These are phyloP conservation scores for Saccharomycopsis oosterbeekiorum DNA, from an alignment of 805 yeast genomes.

Conservation along the genomic window DNA sequence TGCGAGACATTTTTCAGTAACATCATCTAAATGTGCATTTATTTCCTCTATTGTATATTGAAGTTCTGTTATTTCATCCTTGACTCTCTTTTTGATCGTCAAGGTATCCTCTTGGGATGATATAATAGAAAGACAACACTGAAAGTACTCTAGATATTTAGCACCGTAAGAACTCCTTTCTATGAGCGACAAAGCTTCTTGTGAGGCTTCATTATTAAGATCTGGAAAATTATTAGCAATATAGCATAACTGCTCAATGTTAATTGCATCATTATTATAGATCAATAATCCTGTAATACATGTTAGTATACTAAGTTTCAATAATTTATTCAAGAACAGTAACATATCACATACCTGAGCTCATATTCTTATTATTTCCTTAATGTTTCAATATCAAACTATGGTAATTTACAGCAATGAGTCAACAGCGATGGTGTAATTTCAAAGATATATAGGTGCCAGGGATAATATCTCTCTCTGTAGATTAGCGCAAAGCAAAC, in stretches of 20 bases:
- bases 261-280: neutral
- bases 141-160: neutral
- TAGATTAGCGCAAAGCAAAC: too few relatives aligned
- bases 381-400: too few relatives aligned
- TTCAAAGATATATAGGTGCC: too few relatives aligned
- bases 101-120: neutral
- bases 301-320: neutral
- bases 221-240: neutral
- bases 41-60: neutral
- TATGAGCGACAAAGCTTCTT: neutral
- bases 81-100: neutral
- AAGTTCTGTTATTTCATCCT: neutral
- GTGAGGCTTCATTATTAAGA: neutral
- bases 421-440: too few relatives aligned
- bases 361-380: neutral
- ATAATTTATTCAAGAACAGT: neutral
- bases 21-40: neutral
- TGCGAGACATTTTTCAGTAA: neutral
- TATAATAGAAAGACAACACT: neutral
- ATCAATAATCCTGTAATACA: neutral
- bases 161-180: constrained; percentile 1
- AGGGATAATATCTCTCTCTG: too few relatives aligned
- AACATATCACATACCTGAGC: neutral
- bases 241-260: constrained; percentile 1
- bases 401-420: neutral